Evolutionary conservation across 2,329 filamentous ascomycete species (phyloP).

Genomic region (Cercospora citrullina): DNA sequence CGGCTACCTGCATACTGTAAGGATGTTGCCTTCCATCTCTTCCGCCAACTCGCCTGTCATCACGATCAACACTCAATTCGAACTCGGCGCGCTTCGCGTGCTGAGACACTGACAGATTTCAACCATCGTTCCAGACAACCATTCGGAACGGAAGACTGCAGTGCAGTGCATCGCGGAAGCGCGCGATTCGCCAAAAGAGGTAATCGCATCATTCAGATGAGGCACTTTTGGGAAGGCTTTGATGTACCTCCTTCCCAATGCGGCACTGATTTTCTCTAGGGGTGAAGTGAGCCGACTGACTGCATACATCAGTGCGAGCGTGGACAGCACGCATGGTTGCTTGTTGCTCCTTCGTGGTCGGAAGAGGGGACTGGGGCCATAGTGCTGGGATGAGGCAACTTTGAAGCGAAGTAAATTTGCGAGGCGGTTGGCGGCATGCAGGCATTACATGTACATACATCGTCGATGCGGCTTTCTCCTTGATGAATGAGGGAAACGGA

Average conservation of each 20-base stretch:
- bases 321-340: not conserved
- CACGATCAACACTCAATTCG: not conserved
- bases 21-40: not conserved
- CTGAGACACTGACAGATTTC: not conserved
- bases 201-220: not conserved
- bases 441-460: not conserved
- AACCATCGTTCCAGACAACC: not conserved
- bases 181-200: not conserved
- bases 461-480: not conserved
- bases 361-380: not conserved
- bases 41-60: not conserved
- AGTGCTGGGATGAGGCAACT: not conserved
- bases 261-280: not conserved
- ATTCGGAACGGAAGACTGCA: not conserved
- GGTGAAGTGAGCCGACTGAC: not conserved
- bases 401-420: not conserved
- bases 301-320: too few relatives aligned
- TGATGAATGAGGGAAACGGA: not conserved
- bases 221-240: not conserved
- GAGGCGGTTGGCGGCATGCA: not conserved
- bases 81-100: not conserved
- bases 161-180: not conserved
- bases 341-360: not conserved
- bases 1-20: not conserved
- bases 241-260: not conserved